phyloP scores from a whole-genome alignment of 257 asterid genomes.

The Fraxinus cuspidata region DNA sequence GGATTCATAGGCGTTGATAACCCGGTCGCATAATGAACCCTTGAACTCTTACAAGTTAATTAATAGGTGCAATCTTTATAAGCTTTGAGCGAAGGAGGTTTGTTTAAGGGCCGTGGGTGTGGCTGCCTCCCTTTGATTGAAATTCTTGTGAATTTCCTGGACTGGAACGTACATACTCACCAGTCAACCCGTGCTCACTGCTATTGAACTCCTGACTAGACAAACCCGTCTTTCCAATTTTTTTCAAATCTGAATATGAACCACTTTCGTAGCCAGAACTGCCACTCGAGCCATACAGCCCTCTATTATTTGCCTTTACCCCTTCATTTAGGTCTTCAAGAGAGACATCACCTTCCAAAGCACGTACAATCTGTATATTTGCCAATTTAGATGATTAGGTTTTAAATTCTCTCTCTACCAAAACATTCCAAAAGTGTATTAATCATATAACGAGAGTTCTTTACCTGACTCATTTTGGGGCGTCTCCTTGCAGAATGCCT shows the following conservation, averaged over 20 bases:
- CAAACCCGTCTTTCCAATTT: conserved; percentile 38
- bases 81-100: neutral
- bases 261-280: conserved; percentile 51
- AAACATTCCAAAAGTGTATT: neutral
- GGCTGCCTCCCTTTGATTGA: conserved; percentile 18
- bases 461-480: conserved; percentile 91
- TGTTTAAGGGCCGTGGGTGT: conserved; percentile 22
- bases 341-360: conserved; percentile 57
- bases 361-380: conserved; percentile 48
- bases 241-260: conserved; percentile 43
- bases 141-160: conserved; percentile 40
- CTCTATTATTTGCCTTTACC: conserved; percentile 33
- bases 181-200: conserved; percentile 46
- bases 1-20: neutral
- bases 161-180: conserved; percentile 37
- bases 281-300: conserved; percentile 40
- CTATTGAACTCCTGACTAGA: conserved; percentile 75
- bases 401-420: neutral
- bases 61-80: neutral
- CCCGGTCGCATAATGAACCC: neutral
- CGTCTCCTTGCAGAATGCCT: conserved; percentile 87
- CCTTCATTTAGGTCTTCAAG: conserved; percentile 48
- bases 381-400: neutral
- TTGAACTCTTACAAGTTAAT: neutral
- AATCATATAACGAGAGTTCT: neutral